Percentiles rank a stretch among this genome's conserved stretches.
Evolutionary conservation across 2,329 filamentous ascomycete genomes (phyloP).

Genomic region (Neonectria magnoliae): DNA sequence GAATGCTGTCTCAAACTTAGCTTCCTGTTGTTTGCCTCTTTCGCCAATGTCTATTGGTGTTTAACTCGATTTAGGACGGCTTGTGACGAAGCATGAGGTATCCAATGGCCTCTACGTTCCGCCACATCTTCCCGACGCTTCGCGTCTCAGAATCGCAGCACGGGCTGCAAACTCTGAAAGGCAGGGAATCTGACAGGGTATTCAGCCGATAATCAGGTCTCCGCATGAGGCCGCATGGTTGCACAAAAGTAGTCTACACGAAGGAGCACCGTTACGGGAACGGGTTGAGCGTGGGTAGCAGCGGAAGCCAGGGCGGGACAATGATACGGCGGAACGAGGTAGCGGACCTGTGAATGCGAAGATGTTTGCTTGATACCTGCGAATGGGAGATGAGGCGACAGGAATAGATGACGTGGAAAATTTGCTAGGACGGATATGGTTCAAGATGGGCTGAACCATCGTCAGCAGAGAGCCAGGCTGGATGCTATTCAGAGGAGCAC

Average conservation of each 20-base stretch:
- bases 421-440: not conserved
- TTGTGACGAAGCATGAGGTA: not conserved
- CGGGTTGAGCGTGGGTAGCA: not conserved
- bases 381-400: not conserved
- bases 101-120: not conserved
- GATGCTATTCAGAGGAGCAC: not conserved
- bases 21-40: not conserved
- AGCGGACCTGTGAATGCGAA: not conserved
- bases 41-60: not conserved
- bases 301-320: not conserved
- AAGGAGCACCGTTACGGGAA: not conserved
- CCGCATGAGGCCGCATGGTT: not conserved
- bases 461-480: not conserved
- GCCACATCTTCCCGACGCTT: not conserved
- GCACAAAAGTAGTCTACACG: not conserved
- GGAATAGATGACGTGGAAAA: not conserved
- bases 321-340: not conserved
- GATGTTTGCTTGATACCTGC: not conserved
- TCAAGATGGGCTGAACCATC: not conserved
- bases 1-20: too few relatives aligned
- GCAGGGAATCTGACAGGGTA: not conserved
- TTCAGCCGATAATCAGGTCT: not conserved
- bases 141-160: not conserved
- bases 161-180: not conserved
- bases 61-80: too few relatives aligned